Evolutionary conservation across 2,329 filamentous ascomycete genomes (phyloP).

Genomic region (Aspergillus udagawae): DNA sequence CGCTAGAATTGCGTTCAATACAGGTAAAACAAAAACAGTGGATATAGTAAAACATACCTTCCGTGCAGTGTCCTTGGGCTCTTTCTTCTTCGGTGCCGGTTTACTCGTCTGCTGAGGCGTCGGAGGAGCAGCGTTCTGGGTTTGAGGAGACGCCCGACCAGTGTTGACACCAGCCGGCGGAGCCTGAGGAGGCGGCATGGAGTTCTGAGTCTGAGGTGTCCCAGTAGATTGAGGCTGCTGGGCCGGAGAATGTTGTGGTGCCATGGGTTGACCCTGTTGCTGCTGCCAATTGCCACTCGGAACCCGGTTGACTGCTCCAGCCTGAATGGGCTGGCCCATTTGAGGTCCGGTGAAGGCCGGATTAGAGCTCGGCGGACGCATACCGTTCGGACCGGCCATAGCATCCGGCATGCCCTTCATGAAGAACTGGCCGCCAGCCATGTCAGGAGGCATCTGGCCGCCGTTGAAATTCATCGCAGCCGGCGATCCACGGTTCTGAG

Average conservation of each 20-base stretch:
- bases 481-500: slow-evolving; percentile 56
- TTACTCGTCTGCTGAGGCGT: slow-evolving; percentile 60
- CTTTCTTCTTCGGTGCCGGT: slow-evolving; percentile 58
- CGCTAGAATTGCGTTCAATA: slow-evolving; percentile 30
- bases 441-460: slow-evolving; percentile 48
- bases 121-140: slow-evolving; percentile 50
- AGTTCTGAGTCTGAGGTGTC: slow-evolving; percentile 55
- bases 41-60: slow-evolving; percentile 42
- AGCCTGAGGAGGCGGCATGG: slow-evolving; percentile 49
- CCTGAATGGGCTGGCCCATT: slow-evolving; percentile 43
- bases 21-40: slow-evolving; percentile 4
- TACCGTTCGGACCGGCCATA: slow-evolving; percentile 46
- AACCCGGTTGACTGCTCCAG: slow-evolving; percentile 36
- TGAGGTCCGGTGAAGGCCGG: slow-evolving; percentile 42
- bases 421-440: slow-evolving; percentile 40
- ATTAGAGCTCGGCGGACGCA: slow-evolving; percentile 57
- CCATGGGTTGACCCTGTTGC: slow-evolving; percentile 44
- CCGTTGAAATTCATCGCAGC: slow-evolving; percentile 54
- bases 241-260: slow-evolving; percentile 43
- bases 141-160: slow-evolving; percentile 43
- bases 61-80: slow-evolving; percentile 46
- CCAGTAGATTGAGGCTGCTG: slow-evolving; percentile 46
- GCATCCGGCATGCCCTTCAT: slow-evolving; percentile 43
- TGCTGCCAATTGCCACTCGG: slow-evolving; percentile 40
- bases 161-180: slow-evolving; percentile 38